Evolutionary conservation across 2,329 filamentous ascomycete genomes (phyloP), one percentile per base, ranked within the genome.

Genomic region (Samsoniella hepiali): DNA sequence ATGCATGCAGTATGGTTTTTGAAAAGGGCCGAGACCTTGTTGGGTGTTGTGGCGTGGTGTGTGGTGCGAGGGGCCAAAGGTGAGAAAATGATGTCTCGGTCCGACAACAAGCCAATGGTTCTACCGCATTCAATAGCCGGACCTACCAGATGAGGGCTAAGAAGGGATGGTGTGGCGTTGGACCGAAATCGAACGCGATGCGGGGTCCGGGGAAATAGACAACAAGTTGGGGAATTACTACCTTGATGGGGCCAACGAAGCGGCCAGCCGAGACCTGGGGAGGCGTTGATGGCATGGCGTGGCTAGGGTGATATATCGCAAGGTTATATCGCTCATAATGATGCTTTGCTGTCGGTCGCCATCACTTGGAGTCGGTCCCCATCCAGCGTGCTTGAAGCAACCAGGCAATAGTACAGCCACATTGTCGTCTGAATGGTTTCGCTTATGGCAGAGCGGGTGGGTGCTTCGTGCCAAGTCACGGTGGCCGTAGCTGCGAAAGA

Each of bases 181-280:
- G 45, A 22, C 36, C 51, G 51, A 22, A 22, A 55, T 40, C 27
- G n/a, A 10, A 5, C 5, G 22, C 32, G 34, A 55, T 40, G 51
- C 36, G 51, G 51, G 36, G 51, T 55, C 51, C 34, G 51, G 51
- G 51, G 36, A 55, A 55, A 29, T 40, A 55, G 22, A 55, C 51
- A 55, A 22, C 45, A 49, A 55, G 51, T 29, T 55, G 51, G 51
- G 36, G 51, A 55, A 55, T 15, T 40, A 8, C 36, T 5, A 55
- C 34, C 3, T 17, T 32, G 34, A 5, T 29, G 22, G n/a, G 10
- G 22, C 34, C 1, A n/a, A 29, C 10, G 22, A 40, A 22, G 13
- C 45, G 45, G n/a, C n/a, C 45, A 22, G 45, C 7, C 45, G 13
- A 49, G 38, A 40, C 38, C 5, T 15, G 38, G 36, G 38, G 38